Conservation (phyloP, 306 rosid species). For the Rosa chinensis region DNA sequence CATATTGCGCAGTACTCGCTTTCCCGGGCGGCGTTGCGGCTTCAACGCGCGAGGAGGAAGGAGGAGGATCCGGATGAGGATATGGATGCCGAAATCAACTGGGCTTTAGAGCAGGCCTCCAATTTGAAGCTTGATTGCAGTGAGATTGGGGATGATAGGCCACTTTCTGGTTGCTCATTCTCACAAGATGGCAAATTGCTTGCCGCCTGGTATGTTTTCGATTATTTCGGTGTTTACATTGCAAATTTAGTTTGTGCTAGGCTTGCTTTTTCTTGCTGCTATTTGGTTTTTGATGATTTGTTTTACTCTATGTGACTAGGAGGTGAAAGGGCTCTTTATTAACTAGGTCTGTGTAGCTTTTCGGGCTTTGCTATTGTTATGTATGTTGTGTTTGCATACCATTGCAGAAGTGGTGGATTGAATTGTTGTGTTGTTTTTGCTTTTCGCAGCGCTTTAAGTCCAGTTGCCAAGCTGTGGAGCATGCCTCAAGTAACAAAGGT, state of each 20-base stretch:
- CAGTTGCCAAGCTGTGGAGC: conserved; percentile 82
- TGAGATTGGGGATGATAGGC: conserved; percentile 96
- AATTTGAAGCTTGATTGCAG: conserved; percentile 75
- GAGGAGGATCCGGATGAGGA: conserved; percentile 97
- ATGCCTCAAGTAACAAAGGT: conserved; percentile 72
- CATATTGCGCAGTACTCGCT: conserved; percentile 72
- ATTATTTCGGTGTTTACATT: background rate
- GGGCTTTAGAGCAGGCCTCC: conserved; percentile 74
- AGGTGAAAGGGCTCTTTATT: background rate
- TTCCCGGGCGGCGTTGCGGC: conserved; percentile 58
- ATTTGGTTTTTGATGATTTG: background rate
- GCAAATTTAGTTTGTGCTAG: background rate
- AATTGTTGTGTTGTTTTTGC: conserved; percentile 28
- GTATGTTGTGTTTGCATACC: background rate
- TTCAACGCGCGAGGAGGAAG: conserved; percentile 75
- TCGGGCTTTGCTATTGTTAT: background rate
- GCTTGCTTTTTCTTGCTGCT: background rate
- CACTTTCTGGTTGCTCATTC: conserved; percentile 87
- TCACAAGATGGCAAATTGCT: conserved; percentile 70
- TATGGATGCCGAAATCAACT: conserved; percentile 73
- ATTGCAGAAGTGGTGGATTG: background rate
- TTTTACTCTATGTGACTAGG: background rate
- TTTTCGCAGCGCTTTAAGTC: conserved; percentile 66
- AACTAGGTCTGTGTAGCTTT: background rate
- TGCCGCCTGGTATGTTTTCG: conserved; percentile 65